Evolutionary conservation across 2,329 filamentous ascomycete species (phyloP).

Genomic region (Colletotrichum incanum): DNA sequence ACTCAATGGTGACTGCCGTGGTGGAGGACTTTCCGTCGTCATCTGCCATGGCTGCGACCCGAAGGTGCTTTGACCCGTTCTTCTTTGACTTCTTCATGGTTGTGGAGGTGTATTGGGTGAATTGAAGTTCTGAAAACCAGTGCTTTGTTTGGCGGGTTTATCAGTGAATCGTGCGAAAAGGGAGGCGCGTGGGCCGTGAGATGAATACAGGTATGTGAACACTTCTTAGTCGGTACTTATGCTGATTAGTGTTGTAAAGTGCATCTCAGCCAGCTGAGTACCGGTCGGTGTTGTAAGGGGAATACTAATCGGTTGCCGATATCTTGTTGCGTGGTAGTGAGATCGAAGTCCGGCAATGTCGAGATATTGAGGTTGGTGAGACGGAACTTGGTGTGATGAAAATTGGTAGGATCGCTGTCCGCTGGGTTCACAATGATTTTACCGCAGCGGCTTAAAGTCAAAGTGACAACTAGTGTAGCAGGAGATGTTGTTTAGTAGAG

Average conservation of each 20-base stretch:
- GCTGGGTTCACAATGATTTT: neutral
- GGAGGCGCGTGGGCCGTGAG: neutral
- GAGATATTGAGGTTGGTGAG: neutral
- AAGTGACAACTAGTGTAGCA: neutral
- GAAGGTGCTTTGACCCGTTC: neutral
- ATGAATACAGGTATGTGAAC: neutral
- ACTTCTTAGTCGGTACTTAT: neutral
- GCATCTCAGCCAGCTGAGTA: neutral
- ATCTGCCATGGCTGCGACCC: neutral
- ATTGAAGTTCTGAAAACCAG: neutral
- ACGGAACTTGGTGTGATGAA: neutral
- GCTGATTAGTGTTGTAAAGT: too few relatives aligned
- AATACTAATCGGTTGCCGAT: neutral
- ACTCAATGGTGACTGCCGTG: conserved; percentile 18
- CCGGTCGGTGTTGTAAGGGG: neutral
- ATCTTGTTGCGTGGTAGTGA: neutral
- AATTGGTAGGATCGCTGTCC: neutral
- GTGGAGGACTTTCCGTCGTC: conserved; percentile 19
- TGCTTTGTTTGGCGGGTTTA: neutral
- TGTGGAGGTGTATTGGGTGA: neutral
- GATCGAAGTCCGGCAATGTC: neutral
- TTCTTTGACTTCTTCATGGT: conserved; percentile 28
- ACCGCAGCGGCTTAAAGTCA: too few relatives aligned
- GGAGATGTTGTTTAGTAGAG: neutral
- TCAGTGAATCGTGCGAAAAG: neutral